These are phyloP conservation scores for Heliamphora pulchella DNA, from an alignment of 179 eudicot species.

Conservation along the genomic window DNA sequence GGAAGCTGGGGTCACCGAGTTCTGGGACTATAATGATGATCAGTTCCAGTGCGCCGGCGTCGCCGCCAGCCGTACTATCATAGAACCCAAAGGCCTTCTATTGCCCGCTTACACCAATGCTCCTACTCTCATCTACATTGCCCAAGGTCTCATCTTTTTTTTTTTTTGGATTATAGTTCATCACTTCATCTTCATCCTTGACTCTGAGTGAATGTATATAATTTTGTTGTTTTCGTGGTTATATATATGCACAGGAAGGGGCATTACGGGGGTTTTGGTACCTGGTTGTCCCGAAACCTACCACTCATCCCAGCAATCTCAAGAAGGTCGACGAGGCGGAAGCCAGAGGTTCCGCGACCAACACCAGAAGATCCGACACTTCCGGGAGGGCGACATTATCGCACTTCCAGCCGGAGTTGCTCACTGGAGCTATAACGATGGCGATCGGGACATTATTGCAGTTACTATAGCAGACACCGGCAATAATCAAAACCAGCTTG, in stretches of 20 bases:
- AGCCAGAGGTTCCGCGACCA: conserved; percentile 41
- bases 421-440: conserved; percentile 67
- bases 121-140: conserved; percentile 45
- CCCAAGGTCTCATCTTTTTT: conserved; percentile 33
- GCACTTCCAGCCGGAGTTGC: conserved; percentile 59
- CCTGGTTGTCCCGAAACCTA: conserved; percentile 82
- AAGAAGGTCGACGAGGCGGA: conserved; percentile 12
- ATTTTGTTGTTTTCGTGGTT: not conserved
- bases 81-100: conserved; percentile 51
- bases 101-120: conserved; percentile 52
- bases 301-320: conserved; percentile 36
- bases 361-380: conserved; percentile 55
- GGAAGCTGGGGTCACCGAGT: conserved; percentile 66
- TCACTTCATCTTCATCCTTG: no score
- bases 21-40: conserved; percentile 40
- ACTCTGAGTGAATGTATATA: no score
- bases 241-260: conserved; percentile 39
- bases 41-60: conserved; percentile 68
- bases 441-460: conserved; percentile 38
- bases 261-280: conserved; percentile 44
- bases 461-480: conserved; percentile 36
- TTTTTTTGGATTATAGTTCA: no score
- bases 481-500: conserved; percentile 66
- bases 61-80: conserved; percentile 33
- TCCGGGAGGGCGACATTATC: conserved; percentile 53